Conservation (phyloP, 2,329 filamentous ascomycete species). For the Zymoseptoria crescenta region DNA sequence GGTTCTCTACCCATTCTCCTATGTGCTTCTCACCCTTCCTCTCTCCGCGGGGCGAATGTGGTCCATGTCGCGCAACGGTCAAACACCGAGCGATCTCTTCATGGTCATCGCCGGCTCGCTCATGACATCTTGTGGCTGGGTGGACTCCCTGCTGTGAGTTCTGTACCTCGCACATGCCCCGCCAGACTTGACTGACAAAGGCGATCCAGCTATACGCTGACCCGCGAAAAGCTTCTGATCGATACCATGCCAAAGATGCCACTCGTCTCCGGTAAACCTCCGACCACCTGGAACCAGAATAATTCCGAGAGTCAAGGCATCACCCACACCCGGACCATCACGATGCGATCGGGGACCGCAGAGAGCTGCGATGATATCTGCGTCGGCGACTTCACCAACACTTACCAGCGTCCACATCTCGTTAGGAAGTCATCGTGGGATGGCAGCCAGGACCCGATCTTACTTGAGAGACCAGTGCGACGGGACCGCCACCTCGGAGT, state of each 20-base stretch:
- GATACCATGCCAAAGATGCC: constrained; percentile 23
- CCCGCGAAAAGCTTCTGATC: constrained; percentile 48
- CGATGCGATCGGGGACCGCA: constrained; percentile 12
- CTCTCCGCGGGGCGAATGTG: constrained; percentile 57
- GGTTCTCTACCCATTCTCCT: constrained; percentile 61
- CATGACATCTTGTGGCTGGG: constrained; percentile 52
- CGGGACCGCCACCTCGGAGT: not conserved
- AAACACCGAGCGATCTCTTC: constrained; percentile 29
- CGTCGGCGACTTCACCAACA: constrained; percentile 5
- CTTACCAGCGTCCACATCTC: not conserved
- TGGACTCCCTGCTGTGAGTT: constrained; percentile 47
- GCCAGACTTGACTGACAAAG: not conserved
- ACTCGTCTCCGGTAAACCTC: not conserved
- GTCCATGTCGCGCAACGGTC: constrained; percentile 47
- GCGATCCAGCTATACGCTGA: constrained; percentile 43
- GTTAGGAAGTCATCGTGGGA: constrained; percentile 7
- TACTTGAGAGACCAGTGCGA: constrained; percentile 1
- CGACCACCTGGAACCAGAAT: constrained; percentile 11
- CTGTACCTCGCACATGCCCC: not conserved
- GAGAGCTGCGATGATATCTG: not conserved
- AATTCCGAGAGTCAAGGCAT: constrained; percentile 18
- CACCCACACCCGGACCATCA: constrained; percentile 24
- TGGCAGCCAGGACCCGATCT: constrained; percentile 14
- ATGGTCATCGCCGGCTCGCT: constrained; percentile 48
- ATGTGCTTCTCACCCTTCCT: constrained; percentile 60